Evolutionary conservation across 208 protist species (phyloP).

Genomic region (Endotrypanum monterogeii): DNA sequence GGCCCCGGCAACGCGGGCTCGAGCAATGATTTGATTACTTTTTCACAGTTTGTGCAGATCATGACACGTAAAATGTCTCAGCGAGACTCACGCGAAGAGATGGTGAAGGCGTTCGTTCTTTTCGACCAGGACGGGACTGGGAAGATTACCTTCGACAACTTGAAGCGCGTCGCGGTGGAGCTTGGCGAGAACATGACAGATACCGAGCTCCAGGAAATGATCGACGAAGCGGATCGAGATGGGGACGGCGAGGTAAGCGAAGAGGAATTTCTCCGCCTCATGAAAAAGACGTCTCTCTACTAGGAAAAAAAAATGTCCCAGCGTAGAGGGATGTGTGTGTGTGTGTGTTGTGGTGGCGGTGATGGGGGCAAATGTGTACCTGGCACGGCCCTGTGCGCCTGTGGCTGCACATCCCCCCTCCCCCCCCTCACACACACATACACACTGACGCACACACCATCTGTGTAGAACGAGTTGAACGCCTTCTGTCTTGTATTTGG

Average conservation of each 20-base stretch:
- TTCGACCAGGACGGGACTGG: constrained; percentile 96
- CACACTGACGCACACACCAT: not conserved
- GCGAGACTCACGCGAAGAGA: constrained; percentile 93
- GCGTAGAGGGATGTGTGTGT: not conserved
- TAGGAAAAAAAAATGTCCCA: constrained; percentile 19
- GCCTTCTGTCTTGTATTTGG: too few relatives aligned
- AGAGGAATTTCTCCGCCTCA: constrained; percentile 96
- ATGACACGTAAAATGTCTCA: constrained; percentile 90
- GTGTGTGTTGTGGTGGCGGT: too few relatives aligned
- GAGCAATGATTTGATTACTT: constrained; percentile 62
- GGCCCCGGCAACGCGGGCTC: constrained; percentile 1
- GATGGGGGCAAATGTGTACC: too few relatives aligned
- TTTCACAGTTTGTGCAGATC: constrained; percentile 85
- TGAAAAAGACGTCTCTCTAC: constrained; percentile 93
- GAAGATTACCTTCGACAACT: constrained; percentile 96
- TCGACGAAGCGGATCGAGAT: constrained; percentile 96
- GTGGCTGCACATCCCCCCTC: too few relatives aligned
- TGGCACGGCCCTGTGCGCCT: too few relatives aligned
- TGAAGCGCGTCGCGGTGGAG: constrained; percentile 96
- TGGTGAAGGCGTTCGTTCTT: constrained; percentile 95
- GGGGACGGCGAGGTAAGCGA: constrained; percentile 95
- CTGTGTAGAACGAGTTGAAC: too few relatives aligned
- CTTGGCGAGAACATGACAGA: constrained; percentile 97
- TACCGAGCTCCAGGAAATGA: constrained; percentile 98
- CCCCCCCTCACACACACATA: not conserved